Conservation (phyloP, 1,139 yeast species). For the Blastobotrys apis region DNA sequence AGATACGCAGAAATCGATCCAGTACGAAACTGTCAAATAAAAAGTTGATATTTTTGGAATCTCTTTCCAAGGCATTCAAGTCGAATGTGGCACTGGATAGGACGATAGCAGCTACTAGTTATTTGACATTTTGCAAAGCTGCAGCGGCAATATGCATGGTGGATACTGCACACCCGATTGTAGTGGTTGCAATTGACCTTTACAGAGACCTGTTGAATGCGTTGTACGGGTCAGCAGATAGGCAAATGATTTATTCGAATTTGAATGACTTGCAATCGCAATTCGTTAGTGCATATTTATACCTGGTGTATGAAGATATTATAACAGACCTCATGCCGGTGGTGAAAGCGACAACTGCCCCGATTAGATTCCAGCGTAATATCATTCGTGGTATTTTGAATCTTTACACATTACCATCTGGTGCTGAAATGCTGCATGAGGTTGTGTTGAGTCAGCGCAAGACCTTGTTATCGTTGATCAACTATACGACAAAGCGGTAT, state of each 20-base stretch:
- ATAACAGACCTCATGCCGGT: slow-evolving; percentile 20
- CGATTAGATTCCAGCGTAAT: slow-evolving; percentile 19
- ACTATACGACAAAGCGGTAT: slow-evolving; percentile 15
- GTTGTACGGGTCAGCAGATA: slow-evolving; percentile 28
- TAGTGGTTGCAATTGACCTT: slow-evolving; percentile 42
- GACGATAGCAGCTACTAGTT: slow-evolving; percentile 33
- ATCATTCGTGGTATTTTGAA: slow-evolving; percentile 23
- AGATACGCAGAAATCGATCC: not conserved
- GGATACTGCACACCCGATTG: slow-evolving; percentile 47
- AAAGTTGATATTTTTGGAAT: slow-evolving; percentile 14
- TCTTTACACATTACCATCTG: slow-evolving; percentile 20
- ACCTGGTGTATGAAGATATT: slow-evolving; percentile 17
- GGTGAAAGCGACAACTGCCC: slow-evolving; percentile 15
- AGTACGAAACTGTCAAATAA: slow-evolving; percentile 9
- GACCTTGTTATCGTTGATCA: slow-evolving; percentile 17
- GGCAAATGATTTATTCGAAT: slow-evolving; percentile 19
- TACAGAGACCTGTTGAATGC: slow-evolving; percentile 32
- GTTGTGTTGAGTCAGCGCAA: slow-evolving; percentile 15
- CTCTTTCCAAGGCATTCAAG: slow-evolving; percentile 12
- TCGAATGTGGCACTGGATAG: slow-evolving; percentile 37
- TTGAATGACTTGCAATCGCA: slow-evolving; percentile 27
- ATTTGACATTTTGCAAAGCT: slow-evolving; percentile 28
- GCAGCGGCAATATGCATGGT: slow-evolving; percentile 44
- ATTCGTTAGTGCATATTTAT: slow-evolving; percentile 22
- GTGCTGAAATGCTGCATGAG: slow-evolving; percentile 15